phyloP scores from a whole-genome alignment of 345 rosid genomes.

The Eucalyptus brandiana region DNA sequence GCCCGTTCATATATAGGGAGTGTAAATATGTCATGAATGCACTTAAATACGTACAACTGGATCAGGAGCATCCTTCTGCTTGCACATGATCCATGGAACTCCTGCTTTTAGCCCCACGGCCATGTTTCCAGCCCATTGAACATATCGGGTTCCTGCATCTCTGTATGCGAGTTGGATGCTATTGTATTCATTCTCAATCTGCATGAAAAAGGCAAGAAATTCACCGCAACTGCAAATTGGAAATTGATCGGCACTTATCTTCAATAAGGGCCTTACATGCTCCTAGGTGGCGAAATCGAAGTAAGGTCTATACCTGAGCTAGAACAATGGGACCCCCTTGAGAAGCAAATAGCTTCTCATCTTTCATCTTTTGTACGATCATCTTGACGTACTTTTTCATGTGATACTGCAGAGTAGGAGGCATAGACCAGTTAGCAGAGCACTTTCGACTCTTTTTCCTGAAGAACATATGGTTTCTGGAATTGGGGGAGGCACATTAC shows the following conservation, averaged over 20 bases:
- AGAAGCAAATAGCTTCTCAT: constrained; percentile 25
- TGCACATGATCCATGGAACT: constrained; percentile 57
- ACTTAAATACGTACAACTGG: constrained; percentile 16
- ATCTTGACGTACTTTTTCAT: constrained; percentile 24
- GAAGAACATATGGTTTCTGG: neutral
- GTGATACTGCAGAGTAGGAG: constrained; percentile 9
- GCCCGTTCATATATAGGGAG: neutral
- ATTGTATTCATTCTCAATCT: constrained; percentile 54
- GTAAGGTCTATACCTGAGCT: constrained; percentile 17
- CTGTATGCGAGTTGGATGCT: constrained; percentile 25
- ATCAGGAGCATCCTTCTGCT: constrained; percentile 44
- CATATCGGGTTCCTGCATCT: constrained; percentile 21
- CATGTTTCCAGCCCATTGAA: constrained; percentile 48
- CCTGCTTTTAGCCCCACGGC: constrained; percentile 18
- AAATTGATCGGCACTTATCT: neutral
- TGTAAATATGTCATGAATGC: neutral
- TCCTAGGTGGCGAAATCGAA: neutral
- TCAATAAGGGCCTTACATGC: neutral
- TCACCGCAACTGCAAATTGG: neutral
- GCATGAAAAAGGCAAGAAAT: neutral
- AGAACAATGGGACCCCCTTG: constrained; percentile 49
- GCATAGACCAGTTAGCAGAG: neutral
- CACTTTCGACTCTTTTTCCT: neutral
- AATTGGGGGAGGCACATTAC: constrained; percentile 11
- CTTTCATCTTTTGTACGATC: constrained; percentile 22